Conservation (phyloP, 352 stramenopile genomes). For the Phytophthora pluvialis region DNA sequence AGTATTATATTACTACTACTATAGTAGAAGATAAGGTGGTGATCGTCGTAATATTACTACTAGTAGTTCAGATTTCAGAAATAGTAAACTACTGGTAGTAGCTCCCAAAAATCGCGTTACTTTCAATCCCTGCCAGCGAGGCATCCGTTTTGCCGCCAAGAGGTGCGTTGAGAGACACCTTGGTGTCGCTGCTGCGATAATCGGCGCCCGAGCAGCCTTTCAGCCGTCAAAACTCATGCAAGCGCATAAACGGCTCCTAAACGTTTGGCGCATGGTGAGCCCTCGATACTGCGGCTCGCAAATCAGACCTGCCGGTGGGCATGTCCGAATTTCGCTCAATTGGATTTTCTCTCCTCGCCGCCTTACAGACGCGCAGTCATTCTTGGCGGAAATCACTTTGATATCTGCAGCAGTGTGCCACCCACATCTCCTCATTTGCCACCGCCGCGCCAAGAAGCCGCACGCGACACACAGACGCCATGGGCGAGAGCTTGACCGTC, state of each 20-base stretch:
- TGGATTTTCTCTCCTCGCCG: slow-evolving; percentile 21
- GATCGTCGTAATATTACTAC: no score
- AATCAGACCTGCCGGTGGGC: slow-evolving; percentile 34
- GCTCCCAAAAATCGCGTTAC: no score
- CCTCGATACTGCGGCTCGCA: slow-evolving; percentile 5
- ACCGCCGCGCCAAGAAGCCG: background rate
- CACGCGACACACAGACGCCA: slow-evolving; percentile 6
- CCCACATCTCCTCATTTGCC: slow-evolving; percentile 17
- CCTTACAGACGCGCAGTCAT: slow-evolving; percentile 30
- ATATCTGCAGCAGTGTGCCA: slow-evolving; percentile 9
- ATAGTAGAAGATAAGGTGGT: no score
- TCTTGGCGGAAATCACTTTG: slow-evolving; percentile 28
- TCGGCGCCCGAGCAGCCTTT: no score
- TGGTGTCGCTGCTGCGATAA: background rate
- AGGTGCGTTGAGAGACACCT: no score
- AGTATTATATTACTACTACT: no score
- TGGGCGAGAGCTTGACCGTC: slow-evolving; percentile 59
- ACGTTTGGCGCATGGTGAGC: background rate
- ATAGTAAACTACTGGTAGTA: no score
- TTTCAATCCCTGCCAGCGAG: background rate
- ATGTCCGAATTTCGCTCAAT: slow-evolving; percentile 13
- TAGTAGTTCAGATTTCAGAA: no score
- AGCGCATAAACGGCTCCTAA: slow-evolving; percentile 11
- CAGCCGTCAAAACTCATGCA: background rate
- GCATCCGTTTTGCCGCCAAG: slow-evolving; percentile 12